These are phyloP conservation scores for Striga asiatica DNA, from an alignment of 257 asterid species.

Conservation along the genomic window DNA sequence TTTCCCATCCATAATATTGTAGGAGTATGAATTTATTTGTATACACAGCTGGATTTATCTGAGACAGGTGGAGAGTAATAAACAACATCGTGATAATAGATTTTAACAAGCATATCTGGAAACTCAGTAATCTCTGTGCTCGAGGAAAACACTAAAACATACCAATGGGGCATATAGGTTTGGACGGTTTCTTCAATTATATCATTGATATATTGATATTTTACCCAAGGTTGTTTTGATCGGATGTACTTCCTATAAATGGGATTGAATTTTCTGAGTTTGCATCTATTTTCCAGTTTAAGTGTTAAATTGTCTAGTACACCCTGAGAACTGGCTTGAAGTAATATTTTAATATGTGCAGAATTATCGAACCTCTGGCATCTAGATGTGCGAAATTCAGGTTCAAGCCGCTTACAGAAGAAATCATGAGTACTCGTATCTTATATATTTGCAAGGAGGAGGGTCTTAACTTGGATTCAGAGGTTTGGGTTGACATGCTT, in stretches of 20 bases:
- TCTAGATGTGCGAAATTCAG: slow-evolving; percentile 97
- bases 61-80: neutral
- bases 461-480: slow-evolving; percentile 73
- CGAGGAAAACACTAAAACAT: neutral
- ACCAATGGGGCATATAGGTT: neutral
- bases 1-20: neutral
- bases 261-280: neutral
- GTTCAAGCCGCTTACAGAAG: slow-evolving; percentile 93
- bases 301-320: neutral
- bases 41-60: neutral
- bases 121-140: neutral
- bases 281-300: neutral
- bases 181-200: neutral
- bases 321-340: slow-evolving; percentile 14
- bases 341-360: slow-evolving; percentile 17
- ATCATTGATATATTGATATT: neutral
- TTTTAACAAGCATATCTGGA: neutral
- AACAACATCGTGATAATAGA: neutral
- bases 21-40: neutral
- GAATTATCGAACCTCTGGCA: slow-evolving; percentile 96
- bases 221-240: neutral
- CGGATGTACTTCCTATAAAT: slow-evolving; percentile 1
- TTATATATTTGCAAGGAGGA: slow-evolving; percentile 81
- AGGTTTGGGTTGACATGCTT: slow-evolving; percentile 40
- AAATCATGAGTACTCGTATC: slow-evolving; percentile 69